Evolutionary conservation across 495 filamentous ascomycete species (phyloP).

Genomic region (Penicillium maclennaniae): DNA sequence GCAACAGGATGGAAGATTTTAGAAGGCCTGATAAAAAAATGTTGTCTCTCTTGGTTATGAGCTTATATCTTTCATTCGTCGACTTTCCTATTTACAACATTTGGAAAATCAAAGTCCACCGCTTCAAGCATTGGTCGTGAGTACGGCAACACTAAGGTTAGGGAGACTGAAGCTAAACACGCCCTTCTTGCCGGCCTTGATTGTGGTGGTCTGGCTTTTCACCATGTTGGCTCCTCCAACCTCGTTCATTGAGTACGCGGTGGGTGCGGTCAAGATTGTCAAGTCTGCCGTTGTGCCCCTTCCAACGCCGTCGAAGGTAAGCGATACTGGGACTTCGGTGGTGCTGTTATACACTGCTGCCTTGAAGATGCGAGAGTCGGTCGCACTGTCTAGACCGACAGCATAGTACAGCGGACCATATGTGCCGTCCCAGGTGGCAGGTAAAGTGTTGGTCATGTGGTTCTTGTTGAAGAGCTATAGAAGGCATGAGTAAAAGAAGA

Average conservation of each 20-base stretch:
- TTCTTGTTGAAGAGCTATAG: conserved; percentile 39
- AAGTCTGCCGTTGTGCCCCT: conserved; percentile 46
- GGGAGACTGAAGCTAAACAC: conserved; percentile 48
- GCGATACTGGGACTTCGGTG: conserved; percentile 39
- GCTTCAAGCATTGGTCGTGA: conserved; percentile 24
- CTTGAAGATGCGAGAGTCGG: conserved; percentile 51
- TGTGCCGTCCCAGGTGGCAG: conserved; percentile 30
- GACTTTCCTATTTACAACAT: not conserved
- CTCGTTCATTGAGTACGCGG: conserved; percentile 37
- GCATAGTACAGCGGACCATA: conserved; percentile 48
- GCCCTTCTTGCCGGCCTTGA: conserved; percentile 43
- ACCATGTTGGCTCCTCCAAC: conserved; percentile 40
- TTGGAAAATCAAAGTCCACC: not conserved
- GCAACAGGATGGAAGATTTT: too few relatives aligned
- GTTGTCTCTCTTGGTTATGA: too few relatives aligned
- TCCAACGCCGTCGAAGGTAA: conserved; percentile 52
- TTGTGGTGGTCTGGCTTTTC: conserved; percentile 37
- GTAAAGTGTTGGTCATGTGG: conserved; percentile 42
- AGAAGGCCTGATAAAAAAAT: too few relatives aligned
- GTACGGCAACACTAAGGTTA: conserved; percentile 49
- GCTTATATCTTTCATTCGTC: too few relatives aligned
- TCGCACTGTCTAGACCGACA: conserved; percentile 29
- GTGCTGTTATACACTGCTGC: conserved; percentile 65
- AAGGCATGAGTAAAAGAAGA: not conserved
- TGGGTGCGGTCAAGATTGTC: conserved; percentile 55